These are phyloP conservation scores for Tillandsia leiboldiana DNA, from an alignment of 176 grass and related monocot genomes.

Conservation along the genomic window DNA sequence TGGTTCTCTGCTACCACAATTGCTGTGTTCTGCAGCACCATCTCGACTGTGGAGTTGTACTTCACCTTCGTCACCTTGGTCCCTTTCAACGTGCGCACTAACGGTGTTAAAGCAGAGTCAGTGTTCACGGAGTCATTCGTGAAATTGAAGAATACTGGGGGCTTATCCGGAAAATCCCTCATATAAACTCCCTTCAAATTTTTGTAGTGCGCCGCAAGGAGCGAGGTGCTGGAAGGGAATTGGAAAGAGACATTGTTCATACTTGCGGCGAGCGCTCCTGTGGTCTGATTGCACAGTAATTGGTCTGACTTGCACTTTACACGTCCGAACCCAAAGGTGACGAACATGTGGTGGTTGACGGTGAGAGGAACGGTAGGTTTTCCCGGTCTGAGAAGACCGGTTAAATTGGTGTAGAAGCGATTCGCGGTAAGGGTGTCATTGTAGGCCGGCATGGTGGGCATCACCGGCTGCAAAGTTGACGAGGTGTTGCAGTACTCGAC, in stretches of 20 bases:
- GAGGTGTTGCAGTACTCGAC: conserved; percentile 13
- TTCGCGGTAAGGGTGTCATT: conserved; percentile 34
- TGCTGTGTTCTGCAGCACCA: conserved; percentile 63
- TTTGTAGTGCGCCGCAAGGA: conserved; percentile 35
- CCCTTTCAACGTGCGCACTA: conserved; percentile 24
- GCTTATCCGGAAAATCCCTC: conserved; percentile 43
- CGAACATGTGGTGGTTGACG: conserved; percentile 39
- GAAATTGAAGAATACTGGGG: conserved; percentile 43
- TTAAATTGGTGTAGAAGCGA: conserved; percentile 32
- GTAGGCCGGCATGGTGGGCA: conserved; percentile 38
- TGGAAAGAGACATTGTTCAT: conserved; percentile 72
- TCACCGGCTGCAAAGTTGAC: not conserved
- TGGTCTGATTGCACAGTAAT: conserved; percentile 41
- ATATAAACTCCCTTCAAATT: conserved; percentile 31
- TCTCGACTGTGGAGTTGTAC: conserved; percentile 49
- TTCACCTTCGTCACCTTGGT: conserved; percentile 41
- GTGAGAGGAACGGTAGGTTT: conserved; percentile 32
- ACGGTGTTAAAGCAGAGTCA: not conserved
- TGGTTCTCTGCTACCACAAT: conserved; percentile 42
- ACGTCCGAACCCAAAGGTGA: conserved; percentile 35
- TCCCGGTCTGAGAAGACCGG: conserved; percentile 28
- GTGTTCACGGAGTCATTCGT: conserved; percentile 4
- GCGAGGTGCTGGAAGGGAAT: conserved; percentile 28
- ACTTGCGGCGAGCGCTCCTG: conserved; percentile 44
- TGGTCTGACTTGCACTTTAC: conserved; percentile 28